These are phyloP conservation scores for Lentinula boryana DNA, from an alignment of 768 basidiomycete genomes.

Conservation along the genomic window DNA sequence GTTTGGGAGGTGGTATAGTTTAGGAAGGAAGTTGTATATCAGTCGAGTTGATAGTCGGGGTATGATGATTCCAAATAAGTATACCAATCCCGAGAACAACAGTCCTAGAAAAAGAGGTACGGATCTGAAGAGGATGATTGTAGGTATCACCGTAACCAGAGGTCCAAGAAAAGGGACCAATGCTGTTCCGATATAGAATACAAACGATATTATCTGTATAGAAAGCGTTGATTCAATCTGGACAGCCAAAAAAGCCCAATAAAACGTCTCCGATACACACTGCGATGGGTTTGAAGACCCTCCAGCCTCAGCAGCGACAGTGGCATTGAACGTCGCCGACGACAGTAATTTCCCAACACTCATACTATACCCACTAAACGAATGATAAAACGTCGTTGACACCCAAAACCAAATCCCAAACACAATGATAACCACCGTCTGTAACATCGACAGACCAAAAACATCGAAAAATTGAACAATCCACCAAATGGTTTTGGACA, in stretches of 20 bases:
- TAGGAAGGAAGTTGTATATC: background rate
- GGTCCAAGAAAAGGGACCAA: background rate
- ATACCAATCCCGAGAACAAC: background rate
- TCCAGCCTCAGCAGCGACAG: background rate
- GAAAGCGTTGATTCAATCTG: background rate
- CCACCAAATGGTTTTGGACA: background rate
- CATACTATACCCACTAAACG: background rate
- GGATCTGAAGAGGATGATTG: background rate
- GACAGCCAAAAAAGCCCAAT: background rate
- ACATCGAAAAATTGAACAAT: background rate
- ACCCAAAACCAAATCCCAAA: background rate
- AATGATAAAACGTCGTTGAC: background rate
- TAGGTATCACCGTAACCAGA: background rate
- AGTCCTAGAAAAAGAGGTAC: background rate
- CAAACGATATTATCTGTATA: background rate
- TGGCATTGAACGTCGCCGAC: background rate
- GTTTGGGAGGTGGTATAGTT: background rate
- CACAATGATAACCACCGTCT: background rate
- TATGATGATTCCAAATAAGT: background rate
- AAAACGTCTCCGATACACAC: background rate
- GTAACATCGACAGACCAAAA: background rate
- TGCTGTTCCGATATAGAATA: background rate
- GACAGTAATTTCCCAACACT: background rate
- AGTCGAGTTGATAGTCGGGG: background rate
- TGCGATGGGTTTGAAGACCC: background rate